Evolutionary conservation across 768 basidiomycete species (phyloP).

Genomic region (Xerocomus potaroensis): DNA sequence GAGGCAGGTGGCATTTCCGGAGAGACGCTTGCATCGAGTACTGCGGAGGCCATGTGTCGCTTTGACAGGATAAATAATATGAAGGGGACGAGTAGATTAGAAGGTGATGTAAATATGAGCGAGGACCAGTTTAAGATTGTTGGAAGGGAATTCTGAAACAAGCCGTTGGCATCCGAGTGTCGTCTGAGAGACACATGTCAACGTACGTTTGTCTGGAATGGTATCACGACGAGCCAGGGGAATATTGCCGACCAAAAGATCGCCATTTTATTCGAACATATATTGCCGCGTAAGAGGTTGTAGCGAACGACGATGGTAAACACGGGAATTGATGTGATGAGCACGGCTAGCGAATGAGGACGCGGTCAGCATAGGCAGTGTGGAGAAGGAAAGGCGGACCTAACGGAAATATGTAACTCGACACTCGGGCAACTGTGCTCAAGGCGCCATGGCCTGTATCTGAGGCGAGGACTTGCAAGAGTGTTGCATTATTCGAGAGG

Average conservation of each 20-base stretch:
- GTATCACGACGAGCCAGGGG: conserved; percentile 23
- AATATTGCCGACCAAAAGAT: conserved; percentile 23
- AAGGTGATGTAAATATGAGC: conserved; percentile 21
- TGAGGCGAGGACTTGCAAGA: conserved; percentile 16
- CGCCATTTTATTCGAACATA: conserved; percentile 21
- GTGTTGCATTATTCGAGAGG: conserved; percentile 5
- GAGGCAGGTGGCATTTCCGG: background rate
- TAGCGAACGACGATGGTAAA: conserved; percentile 23
- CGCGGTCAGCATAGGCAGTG: background rate
- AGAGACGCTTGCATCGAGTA: conserved; percentile 13
- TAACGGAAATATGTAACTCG: conserved; percentile 20
- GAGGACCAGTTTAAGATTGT: conserved; percentile 24
- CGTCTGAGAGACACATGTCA: background rate
- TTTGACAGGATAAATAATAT: conserved; percentile 20
- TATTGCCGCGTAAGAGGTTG: conserved; percentile 22
- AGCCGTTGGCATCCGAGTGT: background rate
- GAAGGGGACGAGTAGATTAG: conserved; percentile 22
- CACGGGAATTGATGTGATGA: conserved; percentile 23
- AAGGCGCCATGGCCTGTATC: conserved; percentile 2
- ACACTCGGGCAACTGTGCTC: conserved; percentile 7
- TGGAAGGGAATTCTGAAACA: conserved; percentile 10
- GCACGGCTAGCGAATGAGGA: conserved; percentile 13
- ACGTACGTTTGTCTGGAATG: conserved; percentile 24
- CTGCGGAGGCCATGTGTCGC: conserved; percentile 15
- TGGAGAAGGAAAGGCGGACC: conserved; percentile 3